Percentiles rank a stretch among this genome's conserved stretches.
These are phyloP conservation scores for Protomyces lactucae-debilis DNA, from an alignment of 1,139 yeast species.

Conservation along the genomic window DNA sequence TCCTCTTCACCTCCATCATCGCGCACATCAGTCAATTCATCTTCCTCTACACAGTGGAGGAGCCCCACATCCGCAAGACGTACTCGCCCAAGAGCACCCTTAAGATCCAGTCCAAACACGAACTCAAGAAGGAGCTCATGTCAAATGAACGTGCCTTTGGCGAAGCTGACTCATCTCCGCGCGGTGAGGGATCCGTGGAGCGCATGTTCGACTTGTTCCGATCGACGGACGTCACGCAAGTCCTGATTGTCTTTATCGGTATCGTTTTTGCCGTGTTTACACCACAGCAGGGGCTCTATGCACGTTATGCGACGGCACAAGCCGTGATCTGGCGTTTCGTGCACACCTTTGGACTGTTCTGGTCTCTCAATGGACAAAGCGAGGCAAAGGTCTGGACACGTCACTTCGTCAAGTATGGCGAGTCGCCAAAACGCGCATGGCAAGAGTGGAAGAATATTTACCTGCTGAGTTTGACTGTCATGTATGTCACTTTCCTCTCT, in stretches of 20 bases:
- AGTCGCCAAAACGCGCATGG: constrained; percentile 63
- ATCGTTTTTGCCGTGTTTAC: constrained; percentile 48
- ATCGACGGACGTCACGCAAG: constrained; percentile 58
- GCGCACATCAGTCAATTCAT: constrained; percentile 80
- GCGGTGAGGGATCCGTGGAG: constrained; percentile 52
- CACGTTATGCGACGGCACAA: constrained; percentile 45
- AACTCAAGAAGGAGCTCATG: constrained; percentile 8
- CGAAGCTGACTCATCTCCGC: constrained; percentile 3
- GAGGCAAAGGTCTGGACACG: constrained; percentile 61
- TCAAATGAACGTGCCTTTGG: constrained; percentile 12
- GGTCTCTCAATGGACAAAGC: constrained; percentile 58
- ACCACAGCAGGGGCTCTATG: constrained; percentile 39
- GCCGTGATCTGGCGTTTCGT: constrained; percentile 51
- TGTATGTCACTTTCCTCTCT: constrained; percentile 43
- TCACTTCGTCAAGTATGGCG: constrained; percentile 61
- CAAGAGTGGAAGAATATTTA: constrained; percentile 73
- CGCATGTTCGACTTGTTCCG: constrained; percentile 61
- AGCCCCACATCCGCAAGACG: constrained; percentile 82
- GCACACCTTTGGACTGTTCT: constrained; percentile 53
- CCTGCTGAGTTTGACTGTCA: constrained; percentile 47
- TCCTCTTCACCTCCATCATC: constrained; percentile 62
- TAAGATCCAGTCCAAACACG: constrained; percentile 2
- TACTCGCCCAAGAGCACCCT: constrained; percentile 42
- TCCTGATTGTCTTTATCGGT: constrained; percentile 46
- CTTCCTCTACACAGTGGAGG: constrained; percentile 71